A percentile compares a stretch with the other conserved stretches of the same genome.
phyloP scores from a whole-genome alignment of 768 basidiomycete species.

The Tremella yokohamensis region DNA sequence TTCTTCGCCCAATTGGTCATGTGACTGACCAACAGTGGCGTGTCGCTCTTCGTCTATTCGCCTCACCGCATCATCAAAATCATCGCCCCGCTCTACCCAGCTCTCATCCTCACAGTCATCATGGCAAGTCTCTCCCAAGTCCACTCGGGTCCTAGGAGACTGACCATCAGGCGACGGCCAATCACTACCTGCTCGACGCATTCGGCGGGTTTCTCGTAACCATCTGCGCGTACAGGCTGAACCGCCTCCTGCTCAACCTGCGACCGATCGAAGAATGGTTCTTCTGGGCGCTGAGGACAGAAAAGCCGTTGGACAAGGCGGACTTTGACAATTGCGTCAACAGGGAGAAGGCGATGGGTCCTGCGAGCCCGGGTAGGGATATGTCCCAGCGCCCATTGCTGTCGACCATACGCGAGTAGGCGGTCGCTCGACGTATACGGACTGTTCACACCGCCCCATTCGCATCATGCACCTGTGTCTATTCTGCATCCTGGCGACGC shows the following conservation, averaged over 20 bases:
- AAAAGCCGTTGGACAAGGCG: conserved; percentile 41
- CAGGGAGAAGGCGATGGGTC: conserved; percentile 8
- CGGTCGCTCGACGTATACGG: background rate
- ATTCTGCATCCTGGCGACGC: too few species aligned
- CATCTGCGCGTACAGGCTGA: conserved; percentile 30
- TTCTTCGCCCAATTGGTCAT: background rate
- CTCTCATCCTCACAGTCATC: conserved; percentile 40
- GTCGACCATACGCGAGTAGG: background rate
- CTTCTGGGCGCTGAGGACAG: conserved; percentile 39
- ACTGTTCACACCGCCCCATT: too few species aligned
- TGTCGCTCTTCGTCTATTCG: conserved; percentile 38
- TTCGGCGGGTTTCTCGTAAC: conserved; percentile 42
- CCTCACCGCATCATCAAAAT: conserved; percentile 27
- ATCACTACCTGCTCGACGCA: conserved; percentile 42
- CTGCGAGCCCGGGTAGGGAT: conserved; percentile 16
- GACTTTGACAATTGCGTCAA: conserved; percentile 23
- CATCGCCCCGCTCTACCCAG: conserved; percentile 31
- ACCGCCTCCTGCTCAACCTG: conserved; percentile 34
- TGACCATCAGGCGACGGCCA: conserved; percentile 33
- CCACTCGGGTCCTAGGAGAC: too few species aligned
- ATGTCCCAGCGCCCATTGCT: conserved; percentile 26
- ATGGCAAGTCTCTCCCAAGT: conserved; percentile 27
- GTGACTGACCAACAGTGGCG: conserved; percentile 18
- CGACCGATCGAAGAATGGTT: conserved; percentile 43
- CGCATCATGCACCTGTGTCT: too few species aligned